Conservation (phyloP, 352 stramenopile species). For the Blastocystis sp. region DNA sequence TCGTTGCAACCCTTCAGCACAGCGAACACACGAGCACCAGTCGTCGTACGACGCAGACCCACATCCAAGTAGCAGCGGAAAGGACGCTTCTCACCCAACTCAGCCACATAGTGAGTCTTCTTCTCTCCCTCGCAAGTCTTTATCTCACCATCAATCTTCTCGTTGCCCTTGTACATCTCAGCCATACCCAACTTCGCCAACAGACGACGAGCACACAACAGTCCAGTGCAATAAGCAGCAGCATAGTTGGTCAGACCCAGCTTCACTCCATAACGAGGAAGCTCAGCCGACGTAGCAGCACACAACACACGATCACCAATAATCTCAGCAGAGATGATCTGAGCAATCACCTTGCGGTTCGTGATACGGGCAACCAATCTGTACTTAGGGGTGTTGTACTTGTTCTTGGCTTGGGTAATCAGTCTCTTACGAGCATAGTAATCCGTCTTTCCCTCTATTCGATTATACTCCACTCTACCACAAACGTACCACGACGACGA, state of each 20-base stretch:
- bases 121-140: constrained; percentile 88
- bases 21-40: constrained; percentile 95
- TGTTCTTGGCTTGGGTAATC: constrained; percentile 99
- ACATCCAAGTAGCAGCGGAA: constrained; percentile 96
- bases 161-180: constrained; percentile 77
- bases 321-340: constrained; percentile 97
- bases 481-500: constrained; percentile 62
- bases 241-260: constrained; percentile 98
- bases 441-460: constrained; percentile 90
- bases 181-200: constrained; percentile 95
- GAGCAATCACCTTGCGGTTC: constrained; percentile 93
- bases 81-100: constrained; percentile 95
- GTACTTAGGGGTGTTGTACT: constrained; percentile 99
- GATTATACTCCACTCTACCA: not conserved
- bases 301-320: constrained; percentile 93
- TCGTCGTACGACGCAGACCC: constrained; percentile 92
- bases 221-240: constrained; percentile 93
- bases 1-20: constrained; percentile 96
- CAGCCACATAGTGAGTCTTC: constrained; percentile 95
- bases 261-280: constrained; percentile 90
- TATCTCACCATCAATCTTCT: constrained; percentile 89
- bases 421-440: constrained; percentile 97
- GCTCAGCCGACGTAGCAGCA: constrained; percentile 89
- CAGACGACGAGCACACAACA: constrained; percentile 88
- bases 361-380: constrained; percentile 87